Conservation (phyloP, 1,284 basidiomycete genomes). For the Cutaneotrichosporon dermatis region DNA sequence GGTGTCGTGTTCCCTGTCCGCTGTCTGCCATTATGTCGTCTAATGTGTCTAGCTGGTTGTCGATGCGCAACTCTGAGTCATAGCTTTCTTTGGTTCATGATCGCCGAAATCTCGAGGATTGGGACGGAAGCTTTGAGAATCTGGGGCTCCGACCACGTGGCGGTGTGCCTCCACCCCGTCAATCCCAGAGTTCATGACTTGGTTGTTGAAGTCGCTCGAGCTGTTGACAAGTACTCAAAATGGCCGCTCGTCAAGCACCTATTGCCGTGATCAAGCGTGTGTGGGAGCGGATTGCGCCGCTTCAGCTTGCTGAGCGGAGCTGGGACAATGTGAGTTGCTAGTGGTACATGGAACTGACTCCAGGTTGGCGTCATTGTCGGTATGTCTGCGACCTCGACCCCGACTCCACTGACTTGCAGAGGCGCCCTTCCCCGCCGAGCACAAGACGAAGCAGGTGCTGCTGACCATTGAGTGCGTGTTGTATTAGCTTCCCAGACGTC, state of each 20-base stretch:
- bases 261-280: slow-evolving; percentile 41
- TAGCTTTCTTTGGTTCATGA: neutral
- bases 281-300: slow-evolving; percentile 68
- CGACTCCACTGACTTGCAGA: slow-evolving; percentile 52
- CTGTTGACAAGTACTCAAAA: neutral
- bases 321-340: slow-evolving; percentile 77
- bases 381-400: slow-evolving; percentile 32
- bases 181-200: no score
- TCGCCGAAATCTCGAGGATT: neutral
- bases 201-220: no score
- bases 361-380: slow-evolving; percentile 80
- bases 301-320: slow-evolving; percentile 68
- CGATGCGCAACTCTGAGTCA: neutral
- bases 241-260: slow-evolving; percentile 21
- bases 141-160: slow-evolving; percentile 3
- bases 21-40: neutral
- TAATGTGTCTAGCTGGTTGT: neutral
- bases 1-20: slow-evolving; percentile 11
- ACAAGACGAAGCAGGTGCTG: slow-evolving; percentile 61
- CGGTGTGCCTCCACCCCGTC: neutral
- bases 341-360: slow-evolving; percentile 7
- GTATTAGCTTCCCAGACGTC: slow-evolving; percentile 3
- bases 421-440: slow-evolving; percentile 59
- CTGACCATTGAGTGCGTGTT: slow-evolving; percentile 74
- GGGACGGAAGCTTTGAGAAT: neutral